phyloP scores from a whole-genome alignment of 2,329 filamentous ascomycete species.

The Fusarium chuoi region DNA sequence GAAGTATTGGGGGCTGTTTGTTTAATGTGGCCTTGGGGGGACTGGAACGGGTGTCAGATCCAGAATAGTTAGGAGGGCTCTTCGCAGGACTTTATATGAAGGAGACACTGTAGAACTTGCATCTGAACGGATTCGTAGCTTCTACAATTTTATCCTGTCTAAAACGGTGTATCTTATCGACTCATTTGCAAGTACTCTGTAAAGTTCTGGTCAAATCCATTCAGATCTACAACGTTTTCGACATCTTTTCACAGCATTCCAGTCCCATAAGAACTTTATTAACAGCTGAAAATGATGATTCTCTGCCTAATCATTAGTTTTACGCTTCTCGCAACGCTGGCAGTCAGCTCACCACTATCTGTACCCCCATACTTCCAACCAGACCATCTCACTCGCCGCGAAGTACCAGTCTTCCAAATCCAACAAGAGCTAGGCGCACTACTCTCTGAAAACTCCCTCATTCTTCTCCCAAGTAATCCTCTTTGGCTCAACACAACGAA shows the following conservation, averaged over 20 bases:
- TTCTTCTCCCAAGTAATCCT: not conserved
- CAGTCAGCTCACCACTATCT: not conserved
- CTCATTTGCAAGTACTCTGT: not conserved
- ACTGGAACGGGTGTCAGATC: not conserved
- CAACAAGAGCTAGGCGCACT: not conserved
- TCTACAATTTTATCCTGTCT: accelerated
- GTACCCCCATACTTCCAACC: not conserved
- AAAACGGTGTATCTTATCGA: accelerated
- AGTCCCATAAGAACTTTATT: not conserved
- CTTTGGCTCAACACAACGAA: not conserved
- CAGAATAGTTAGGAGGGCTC: not conserved
- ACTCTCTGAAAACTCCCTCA: not conserved
- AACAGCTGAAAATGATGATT: accelerated
- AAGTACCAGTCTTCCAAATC: not conserved
- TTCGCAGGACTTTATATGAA: not conserved
- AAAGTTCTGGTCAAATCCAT: accelerated
- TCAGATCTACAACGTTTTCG: accelerated
- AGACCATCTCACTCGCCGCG: not conserved
- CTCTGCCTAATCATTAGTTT: not conserved
- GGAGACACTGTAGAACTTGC: accelerated
- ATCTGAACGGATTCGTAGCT: accelerated
- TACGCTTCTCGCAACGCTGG: accelerated
- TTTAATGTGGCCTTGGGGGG: not conserved
- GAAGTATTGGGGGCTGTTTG: not conserved
- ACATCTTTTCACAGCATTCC: accelerated